Percentiles rank a stretch among this genome's conserved stretches.
phyloP scores from a whole-genome alignment of 1,139 yeast genomes.

The Meyerozyma guilliermondii region DNA sequence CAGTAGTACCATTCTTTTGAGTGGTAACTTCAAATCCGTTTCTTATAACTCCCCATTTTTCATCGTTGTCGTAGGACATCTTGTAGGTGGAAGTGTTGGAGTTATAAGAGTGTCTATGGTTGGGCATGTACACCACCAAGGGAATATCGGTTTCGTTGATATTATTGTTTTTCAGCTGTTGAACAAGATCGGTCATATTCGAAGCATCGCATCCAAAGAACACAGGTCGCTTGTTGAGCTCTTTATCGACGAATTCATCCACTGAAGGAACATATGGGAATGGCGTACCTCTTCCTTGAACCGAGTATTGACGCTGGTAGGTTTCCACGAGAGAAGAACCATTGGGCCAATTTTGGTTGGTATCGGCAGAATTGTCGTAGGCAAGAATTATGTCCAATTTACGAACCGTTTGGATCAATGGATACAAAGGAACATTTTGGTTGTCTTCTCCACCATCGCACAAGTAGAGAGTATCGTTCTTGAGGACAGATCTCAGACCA shows the following conservation, averaged over 20 bases:
- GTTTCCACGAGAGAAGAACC: slow-evolving; percentile 31
- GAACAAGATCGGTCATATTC: slow-evolving; percentile 19
- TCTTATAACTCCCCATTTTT: slow-evolving; percentile 24
- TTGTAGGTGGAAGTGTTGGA: slow-evolving; percentile 38
- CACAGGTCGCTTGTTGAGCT: slow-evolving; percentile 34
- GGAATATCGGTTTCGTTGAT: slow-evolving; percentile 34
- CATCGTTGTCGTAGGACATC: slow-evolving; percentile 33
- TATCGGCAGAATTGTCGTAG: slow-evolving; percentile 27
- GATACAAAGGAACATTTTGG: slow-evolving; percentile 26
- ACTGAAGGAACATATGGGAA: slow-evolving; percentile 38
- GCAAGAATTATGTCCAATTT: slow-evolving; percentile 26
- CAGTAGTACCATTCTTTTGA: slow-evolving; percentile 31
- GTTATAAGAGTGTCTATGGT: slow-evolving; percentile 23
- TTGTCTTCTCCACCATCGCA: slow-evolving; percentile 30
- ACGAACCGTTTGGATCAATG: slow-evolving; percentile 22
- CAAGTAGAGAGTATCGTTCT: slow-evolving; percentile 18
- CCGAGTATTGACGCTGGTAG: slow-evolving; percentile 25
- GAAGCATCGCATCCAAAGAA: slow-evolving; percentile 53
- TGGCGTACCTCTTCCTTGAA: slow-evolving; percentile 18
- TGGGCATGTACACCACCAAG: slow-evolving; percentile 36
- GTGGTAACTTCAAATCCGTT: slow-evolving; percentile 39
- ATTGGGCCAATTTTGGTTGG: slow-evolving; percentile 26
- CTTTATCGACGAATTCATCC: slow-evolving; percentile 21
- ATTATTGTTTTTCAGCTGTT: slow-evolving; percentile 22
- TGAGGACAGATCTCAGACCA: slow-evolving; percentile 10